A percentile compares a stretch with the other conserved stretches of the same genome.
Conservation (phyloP, 176 grass and related monocot genomes). For the Carex littledalei region DNA sequence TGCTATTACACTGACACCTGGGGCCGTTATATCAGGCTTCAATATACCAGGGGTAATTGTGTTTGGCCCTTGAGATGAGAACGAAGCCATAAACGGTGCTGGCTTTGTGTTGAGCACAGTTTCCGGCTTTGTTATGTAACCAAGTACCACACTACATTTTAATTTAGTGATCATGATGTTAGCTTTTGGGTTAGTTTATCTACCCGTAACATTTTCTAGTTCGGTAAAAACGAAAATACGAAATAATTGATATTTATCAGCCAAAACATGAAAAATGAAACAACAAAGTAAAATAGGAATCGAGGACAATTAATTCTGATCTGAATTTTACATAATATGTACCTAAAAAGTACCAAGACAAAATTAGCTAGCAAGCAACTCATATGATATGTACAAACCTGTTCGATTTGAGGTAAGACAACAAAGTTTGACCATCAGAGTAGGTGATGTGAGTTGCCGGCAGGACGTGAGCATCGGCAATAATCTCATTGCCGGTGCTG, state of each 20-base stretch:
- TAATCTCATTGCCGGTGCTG: conserved; percentile 16
- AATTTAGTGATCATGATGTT: background rate
- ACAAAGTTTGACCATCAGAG: conserved; percentile 36
- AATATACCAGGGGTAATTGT: conserved; percentile 34
- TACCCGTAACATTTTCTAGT: background rate
- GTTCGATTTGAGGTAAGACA: conserved; percentile 31
- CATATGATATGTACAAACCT: background rate
- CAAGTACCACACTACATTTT: conserved; percentile 20
- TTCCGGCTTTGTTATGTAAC: conserved; percentile 40
- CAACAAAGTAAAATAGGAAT: background rate
- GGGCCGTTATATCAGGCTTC: conserved; percentile 65
- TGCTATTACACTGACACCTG: conserved; percentile 50
- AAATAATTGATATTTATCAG: too few species aligned
- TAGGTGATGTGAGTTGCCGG: conserved; percentile 59
- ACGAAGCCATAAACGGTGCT: conserved; percentile 48
- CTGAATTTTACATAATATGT: background rate
- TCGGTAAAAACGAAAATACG: background rate
- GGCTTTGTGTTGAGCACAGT: conserved; percentile 33
- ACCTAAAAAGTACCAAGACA: background rate
- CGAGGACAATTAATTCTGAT: too few species aligned
- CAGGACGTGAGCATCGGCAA: conserved; percentile 45
- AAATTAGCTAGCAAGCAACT: background rate
- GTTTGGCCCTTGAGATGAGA: conserved; percentile 66
- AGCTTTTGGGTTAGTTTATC: background rate
- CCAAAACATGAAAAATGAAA: background rate